Base-by-base conservation (phyloP, 345 rosid species). In the Gossypioides kirkii region DNA sequence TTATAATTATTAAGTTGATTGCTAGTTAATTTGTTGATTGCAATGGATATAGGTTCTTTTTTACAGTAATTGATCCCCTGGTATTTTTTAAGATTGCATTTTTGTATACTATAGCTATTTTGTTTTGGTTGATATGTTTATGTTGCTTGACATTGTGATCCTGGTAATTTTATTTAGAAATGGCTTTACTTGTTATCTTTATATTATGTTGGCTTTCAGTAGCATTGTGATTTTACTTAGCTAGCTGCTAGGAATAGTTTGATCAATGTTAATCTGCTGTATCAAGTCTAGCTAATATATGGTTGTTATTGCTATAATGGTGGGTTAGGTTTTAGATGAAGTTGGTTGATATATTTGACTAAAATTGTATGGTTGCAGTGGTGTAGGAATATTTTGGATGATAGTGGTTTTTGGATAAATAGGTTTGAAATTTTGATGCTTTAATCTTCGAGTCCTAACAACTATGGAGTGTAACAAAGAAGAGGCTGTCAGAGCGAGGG, bases 391-490 rank as follows among this genome's bases (percentile, higher is more conserved):
- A 20, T 42, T 55, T 71, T 10, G 28, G 63, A 20, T 70, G 28
- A 36, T 53, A 18, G 62, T 52, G 16, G 60, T 9, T 25, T 16
- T 17, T 54, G 26, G 59, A 20, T 54, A 54, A 54, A 17, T 50
- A 12, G 49, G 3, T 63, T 13, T 0, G 46, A 50, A 68, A 52
- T 28, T 32, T 18, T 69, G 25, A 52, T 3, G 45, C 17, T 28
- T 52, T 32, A 32, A 11, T 41, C 28, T 11, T 53, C 2, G 63
- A 54, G 6, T 53, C 25, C 32, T 10, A 61, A 52, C 64, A 50
- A 20, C 10, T 41, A 90, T 94, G 98, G 98, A 94, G 52, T 89
- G 91, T 78, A 89, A 89, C 82, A 94, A 87, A 82, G 96, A 91
- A 67, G 97, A 94, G 85, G 98, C 98, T 67, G 41, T 69, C 25